These are phyloP conservation scores for Pelargonium myrrhifolium DNA, from an alignment of 441 rosid genomes.

Conservation along the genomic window DNA sequence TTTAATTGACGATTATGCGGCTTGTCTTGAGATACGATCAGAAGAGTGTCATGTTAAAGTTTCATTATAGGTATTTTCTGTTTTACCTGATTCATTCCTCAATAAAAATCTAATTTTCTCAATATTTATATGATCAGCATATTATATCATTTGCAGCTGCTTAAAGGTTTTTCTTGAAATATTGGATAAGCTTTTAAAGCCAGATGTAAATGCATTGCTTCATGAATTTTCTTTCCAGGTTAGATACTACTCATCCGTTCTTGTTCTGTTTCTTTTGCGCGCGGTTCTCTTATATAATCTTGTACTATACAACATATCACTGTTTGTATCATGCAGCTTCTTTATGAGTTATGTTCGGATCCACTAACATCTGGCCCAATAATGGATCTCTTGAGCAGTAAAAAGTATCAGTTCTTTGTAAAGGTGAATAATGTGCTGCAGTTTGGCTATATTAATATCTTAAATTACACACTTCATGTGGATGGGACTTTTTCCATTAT, in stretches of 20 bases:
- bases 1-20: constrained; percentile 88
- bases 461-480: constrained; percentile 10
- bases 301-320: neutral
- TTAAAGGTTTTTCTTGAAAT: constrained; percentile 90
- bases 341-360: constrained; percentile 82
- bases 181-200: constrained; percentile 68
- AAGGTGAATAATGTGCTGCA: constrained; percentile 36
- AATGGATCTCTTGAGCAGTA: constrained; percentile 79
- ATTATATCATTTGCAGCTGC: constrained; percentile 49
- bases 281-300: neutral
- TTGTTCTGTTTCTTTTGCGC: neutral
- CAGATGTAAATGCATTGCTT: constrained; percentile 71
- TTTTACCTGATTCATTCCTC: constrained; percentile 2
- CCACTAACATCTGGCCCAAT: constrained; percentile 74
- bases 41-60: constrained; percentile 74
- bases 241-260: constrained; percentile 14
- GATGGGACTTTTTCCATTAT: constrained; percentile 6
- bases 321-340: constrained; percentile 49
- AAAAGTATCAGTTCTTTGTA: constrained; percentile 73
- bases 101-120: neutral
- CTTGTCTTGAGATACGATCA: constrained; percentile 82
- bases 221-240: constrained; percentile 97
- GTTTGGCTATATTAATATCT: constrained; percentile 14
- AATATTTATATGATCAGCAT: constrained; percentile 8
- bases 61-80: constrained; percentile 71